Evolutionary conservation across 2,329 filamentous ascomycete species (phyloP).

Genomic region (Alternaria tenuissima): DNA sequence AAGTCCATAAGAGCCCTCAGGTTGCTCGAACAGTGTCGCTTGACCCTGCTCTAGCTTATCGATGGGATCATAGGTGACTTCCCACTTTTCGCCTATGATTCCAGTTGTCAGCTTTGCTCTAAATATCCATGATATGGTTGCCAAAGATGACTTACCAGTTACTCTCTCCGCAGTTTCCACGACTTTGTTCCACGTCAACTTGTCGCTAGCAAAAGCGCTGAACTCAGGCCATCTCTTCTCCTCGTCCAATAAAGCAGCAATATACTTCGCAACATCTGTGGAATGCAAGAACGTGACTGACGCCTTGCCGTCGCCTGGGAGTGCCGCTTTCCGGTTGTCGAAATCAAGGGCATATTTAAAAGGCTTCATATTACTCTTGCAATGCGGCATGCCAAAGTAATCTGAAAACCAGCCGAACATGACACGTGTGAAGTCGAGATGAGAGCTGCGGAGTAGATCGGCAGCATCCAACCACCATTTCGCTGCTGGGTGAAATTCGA

Average conservation of each 20-base stretch:
- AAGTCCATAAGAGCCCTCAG: constrained; percentile 11
- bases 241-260: constrained; percentile 17
- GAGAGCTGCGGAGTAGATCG: constrained; percentile 21
- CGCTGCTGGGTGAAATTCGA: constrained; percentile 14
- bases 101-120: neutral
- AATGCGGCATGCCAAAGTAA: constrained; percentile 38
- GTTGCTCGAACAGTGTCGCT: constrained; percentile 19
- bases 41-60: constrained; percentile 13
- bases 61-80: constrained; percentile 19
- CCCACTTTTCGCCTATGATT: constrained; percentile 18
- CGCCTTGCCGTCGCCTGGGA: constrained; percentile 25
- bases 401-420: constrained; percentile 40
- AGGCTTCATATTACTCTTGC: constrained; percentile 27
- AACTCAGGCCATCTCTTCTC: constrained; percentile 46
- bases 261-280: constrained; percentile 26
- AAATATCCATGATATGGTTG: neutral
- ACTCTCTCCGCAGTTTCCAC: constrained; percentile 54
- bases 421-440: constrained; percentile 37
- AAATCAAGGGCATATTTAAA: constrained; percentile 30
- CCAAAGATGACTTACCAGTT: constrained; percentile 38
- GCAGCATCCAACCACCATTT: constrained; percentile 21
- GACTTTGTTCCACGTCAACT: constrained; percentile 56
- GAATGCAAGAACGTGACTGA: constrained; percentile 22
- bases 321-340: constrained; percentile 15
- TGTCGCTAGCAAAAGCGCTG: constrained; percentile 51